Evolutionary conservation across 192 early-diverging fungal genomes (phyloP).

Genomic region (Rhizoclosmatium globosum): DNA sequence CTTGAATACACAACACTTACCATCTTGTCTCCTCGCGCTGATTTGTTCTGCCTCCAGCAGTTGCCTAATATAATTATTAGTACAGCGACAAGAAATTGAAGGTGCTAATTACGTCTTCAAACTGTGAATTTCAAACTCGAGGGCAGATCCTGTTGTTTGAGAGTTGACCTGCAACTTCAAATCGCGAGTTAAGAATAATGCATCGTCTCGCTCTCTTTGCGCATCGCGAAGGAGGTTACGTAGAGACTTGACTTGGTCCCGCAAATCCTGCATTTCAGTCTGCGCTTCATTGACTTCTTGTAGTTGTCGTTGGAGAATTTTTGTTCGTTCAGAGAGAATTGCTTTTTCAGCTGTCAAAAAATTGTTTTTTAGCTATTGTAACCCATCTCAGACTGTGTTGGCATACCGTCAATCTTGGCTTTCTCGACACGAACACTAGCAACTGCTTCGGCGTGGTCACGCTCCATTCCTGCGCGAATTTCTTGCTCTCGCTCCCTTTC

Average conservation of each 20-base stretch:
- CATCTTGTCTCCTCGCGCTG: constrained; percentile 55
- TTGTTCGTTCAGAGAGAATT: constrained; percentile 42
- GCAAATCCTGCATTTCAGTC: constrained; percentile 33
- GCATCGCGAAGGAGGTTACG: constrained; percentile 10
- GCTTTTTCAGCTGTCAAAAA: constrained; percentile 34
- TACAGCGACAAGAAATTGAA: neutral
- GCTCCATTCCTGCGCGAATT: constrained; percentile 50
- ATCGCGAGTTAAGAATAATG: constrained; percentile 41
- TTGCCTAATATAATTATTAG: constrained; percentile 41
- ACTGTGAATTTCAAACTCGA: constrained; percentile 63
- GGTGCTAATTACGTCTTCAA: constrained; percentile 49
- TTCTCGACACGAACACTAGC: constrained; percentile 50
- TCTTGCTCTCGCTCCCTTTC: constrained; percentile 44
- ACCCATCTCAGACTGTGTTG: neutral
- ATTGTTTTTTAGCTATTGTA: too few relatives aligned
- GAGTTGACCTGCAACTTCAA: constrained; percentile 43
- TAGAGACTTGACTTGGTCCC: constrained; percentile 34
- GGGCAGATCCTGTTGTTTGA: constrained; percentile 38
- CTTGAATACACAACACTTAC: constrained; percentile 20
- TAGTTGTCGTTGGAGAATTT: constrained; percentile 26
- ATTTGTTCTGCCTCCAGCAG: constrained; percentile 55
- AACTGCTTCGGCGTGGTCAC: constrained; percentile 44
- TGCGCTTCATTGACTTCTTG: constrained; percentile 22
- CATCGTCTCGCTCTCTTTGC: constrained; percentile 45
- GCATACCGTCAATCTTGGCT: constrained; percentile 48